Evolutionary conservation across 1,139 yeast species (phyloP).

Genomic region (Candida sojae): DNA sequence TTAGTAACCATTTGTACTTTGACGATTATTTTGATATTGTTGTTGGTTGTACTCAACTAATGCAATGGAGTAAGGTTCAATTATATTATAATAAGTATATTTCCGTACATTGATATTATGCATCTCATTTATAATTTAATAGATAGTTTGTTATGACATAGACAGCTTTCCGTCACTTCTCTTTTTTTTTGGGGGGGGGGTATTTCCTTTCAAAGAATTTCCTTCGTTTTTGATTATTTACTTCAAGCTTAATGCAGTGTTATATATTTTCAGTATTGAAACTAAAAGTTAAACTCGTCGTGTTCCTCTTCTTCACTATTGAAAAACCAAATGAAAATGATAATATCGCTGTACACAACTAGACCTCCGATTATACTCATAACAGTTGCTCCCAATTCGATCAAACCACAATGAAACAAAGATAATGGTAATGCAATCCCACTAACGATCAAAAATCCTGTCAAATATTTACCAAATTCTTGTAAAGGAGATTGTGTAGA

Average conservation of each 20-base stretch:
- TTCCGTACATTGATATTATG: slow-evolving; percentile 5
- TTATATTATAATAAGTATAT: slow-evolving; percentile 5
- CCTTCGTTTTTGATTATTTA: not conserved
- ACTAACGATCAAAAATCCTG: slow-evolving; percentile 68
- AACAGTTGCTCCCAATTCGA: slow-evolving; percentile 56
- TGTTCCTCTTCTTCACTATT: slow-evolving; percentile 53
- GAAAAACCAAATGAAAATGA: slow-evolving; percentile 71
- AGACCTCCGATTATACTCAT: slow-evolving; percentile 74
- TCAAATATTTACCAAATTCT: slow-evolving; percentile 61
- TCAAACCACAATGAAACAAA: slow-evolving; percentile 59
- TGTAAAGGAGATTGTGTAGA: slow-evolving; percentile 39
- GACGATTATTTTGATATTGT: slow-evolving; percentile 56
- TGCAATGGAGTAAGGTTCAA: not conserved
- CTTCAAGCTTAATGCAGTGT: too few relatives aligned
- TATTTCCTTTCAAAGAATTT: not conserved
- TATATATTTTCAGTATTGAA: not conserved
- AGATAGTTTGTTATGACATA: not conserved
- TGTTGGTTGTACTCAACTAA: slow-evolving; percentile 60
- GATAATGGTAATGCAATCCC: slow-evolving; percentile 69
- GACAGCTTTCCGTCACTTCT: too few relatives aligned
- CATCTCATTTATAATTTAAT: not conserved
- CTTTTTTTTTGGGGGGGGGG: too few relatives aligned
- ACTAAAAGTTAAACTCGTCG: slow-evolving; percentile 52
- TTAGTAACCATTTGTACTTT: slow-evolving; percentile 68
- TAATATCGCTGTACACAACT: slow-evolving; percentile 69